Base-by-base conservation (phyloP, 2,329 filamentous ascomycete genomes). In the Claviceps fusiformis region DNA sequence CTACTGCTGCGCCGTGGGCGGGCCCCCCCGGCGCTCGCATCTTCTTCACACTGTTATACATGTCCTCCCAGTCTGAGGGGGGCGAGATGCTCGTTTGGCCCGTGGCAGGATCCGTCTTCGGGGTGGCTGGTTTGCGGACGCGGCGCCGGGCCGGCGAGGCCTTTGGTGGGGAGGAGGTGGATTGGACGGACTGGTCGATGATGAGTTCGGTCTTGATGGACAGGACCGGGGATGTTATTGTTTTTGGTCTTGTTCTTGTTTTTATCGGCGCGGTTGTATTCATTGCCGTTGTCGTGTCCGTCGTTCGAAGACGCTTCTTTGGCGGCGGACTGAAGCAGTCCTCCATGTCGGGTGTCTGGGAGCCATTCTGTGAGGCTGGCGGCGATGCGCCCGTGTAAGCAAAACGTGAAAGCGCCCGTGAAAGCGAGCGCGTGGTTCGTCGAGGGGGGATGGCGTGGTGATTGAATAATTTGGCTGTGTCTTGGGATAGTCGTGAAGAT, bases 21-120 rank as follows among this genome's bases (percentile, higher is more conserved):
- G 70, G 64, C 7, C 77, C 77, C 3, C 76, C 77, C 0, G 71
- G 67, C 5, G 70, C 68, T 2, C 82, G 85, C 90, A 97, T 96
- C 64, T 81, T 78, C 63, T 85, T 85, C 48, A 95, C 86, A 0
- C 81, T 72, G 39, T 77, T 71, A 71, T 96, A 98, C 56, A 95
- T 82, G 55, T 83, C 79, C 59, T 89, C 82, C 93, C 93, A 96
- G 66, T 90, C 83, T 0, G 82, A 76, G 0, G 91, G 90, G 1
- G 89, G 81, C n/a, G 70, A 67, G 31, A 72, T 65, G 19, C 64
- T 67, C 13, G 67, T 62, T 54, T 70, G 67, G 43, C 72, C 73
- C 1, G 73, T 74, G 1, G 66, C 63, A 24, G 67, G 64, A 58
- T 75, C 68, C 47, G 69, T 67, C 29, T 71, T 65, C 57, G 71